phyloP scores from a whole-genome alignment of 352 stramenopile genomes.

The Phytophthora tubulina region DNA sequence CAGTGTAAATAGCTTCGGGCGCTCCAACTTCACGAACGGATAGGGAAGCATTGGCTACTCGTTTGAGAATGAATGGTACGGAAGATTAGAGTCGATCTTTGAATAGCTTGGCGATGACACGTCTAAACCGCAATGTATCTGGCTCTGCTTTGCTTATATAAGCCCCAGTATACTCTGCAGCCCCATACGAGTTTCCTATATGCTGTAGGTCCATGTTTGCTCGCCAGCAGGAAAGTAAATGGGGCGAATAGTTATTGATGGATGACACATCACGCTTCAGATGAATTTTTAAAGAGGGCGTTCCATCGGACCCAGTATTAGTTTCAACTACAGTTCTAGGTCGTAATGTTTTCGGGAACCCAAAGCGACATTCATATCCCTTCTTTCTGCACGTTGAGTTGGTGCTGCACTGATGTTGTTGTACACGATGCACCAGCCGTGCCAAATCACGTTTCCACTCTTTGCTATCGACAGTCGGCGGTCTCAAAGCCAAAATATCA shows the following conservation, averaged over 20 bases:
- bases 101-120: conserved; percentile 20
- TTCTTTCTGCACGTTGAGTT: conserved; percentile 7
- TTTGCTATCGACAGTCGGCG: background rate
- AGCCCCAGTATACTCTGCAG: conserved; percentile 30
- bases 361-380: background rate
- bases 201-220: conserved; percentile 35
- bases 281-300: background rate
- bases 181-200: conserved; percentile 34
- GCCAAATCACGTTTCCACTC: conserved; percentile 1
- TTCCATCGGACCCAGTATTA: background rate
- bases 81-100: conserved; percentile 4
- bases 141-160: conserved; percentile 33
- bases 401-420: conserved; percentile 1
- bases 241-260: conserved; percentile 15
- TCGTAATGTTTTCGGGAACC: conserved; percentile 2
- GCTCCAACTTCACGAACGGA: conserved; percentile 7
- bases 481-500: background rate
- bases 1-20: conserved; percentile 6
- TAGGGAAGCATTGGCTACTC: background rate
- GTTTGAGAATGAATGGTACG: conserved; percentile 13
- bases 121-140: conserved; percentile 7
- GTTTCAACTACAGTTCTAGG: background rate
- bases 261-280: conserved; percentile 12
- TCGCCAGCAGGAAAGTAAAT: conserved; percentile 2
- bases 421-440: background rate